Conservation (phyloP, 164 flowering plant species). For the Vitis riparia region DNA sequence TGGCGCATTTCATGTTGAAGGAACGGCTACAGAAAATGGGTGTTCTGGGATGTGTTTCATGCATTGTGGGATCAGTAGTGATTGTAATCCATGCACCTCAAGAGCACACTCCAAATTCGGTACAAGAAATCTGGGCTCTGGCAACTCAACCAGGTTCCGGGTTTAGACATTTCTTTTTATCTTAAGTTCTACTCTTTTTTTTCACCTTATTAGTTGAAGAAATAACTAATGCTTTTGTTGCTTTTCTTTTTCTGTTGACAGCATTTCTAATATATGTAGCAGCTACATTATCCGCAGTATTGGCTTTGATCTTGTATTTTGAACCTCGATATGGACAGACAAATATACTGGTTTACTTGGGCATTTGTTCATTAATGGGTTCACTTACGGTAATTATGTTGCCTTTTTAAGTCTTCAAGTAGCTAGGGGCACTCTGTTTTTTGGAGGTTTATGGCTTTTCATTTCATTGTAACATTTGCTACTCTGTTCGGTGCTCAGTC, state of each 20-base stretch:
- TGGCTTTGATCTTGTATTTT: conserved; percentile 71
- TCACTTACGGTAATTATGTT: conserved; percentile 68
- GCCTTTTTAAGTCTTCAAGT: neutral
- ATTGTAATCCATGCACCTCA: conserved; percentile 95
- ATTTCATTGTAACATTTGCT: neutral
- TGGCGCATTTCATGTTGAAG: conserved; percentile 88
- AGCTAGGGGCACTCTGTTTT: neutral
- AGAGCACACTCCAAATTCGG: conserved; percentile 75
- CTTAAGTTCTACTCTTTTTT: neutral
- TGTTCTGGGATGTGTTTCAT: conserved; percentile 75
- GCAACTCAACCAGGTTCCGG: conserved; percentile 82
- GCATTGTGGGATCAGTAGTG: conserved; percentile 92
- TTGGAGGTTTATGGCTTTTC: neutral
- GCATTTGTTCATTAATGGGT: conserved; percentile 90
- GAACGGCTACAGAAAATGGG: conserved; percentile 78
- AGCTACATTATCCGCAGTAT: conserved; percentile 53
- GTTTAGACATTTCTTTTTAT: neutral
- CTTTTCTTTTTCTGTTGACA: conserved; percentile 31
- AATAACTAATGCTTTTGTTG: conserved; percentile 2
- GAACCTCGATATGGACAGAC: conserved; percentile 91
- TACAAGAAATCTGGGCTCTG: conserved; percentile 78
- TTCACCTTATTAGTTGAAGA: neutral
- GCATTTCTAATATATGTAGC: conserved; percentile 75
- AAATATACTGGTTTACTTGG: conserved; percentile 80
- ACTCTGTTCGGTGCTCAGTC: neutral